Evolutionary conservation across 805 yeast species (phyloP).

Genomic region (Ogataea thermomethanolica): DNA sequence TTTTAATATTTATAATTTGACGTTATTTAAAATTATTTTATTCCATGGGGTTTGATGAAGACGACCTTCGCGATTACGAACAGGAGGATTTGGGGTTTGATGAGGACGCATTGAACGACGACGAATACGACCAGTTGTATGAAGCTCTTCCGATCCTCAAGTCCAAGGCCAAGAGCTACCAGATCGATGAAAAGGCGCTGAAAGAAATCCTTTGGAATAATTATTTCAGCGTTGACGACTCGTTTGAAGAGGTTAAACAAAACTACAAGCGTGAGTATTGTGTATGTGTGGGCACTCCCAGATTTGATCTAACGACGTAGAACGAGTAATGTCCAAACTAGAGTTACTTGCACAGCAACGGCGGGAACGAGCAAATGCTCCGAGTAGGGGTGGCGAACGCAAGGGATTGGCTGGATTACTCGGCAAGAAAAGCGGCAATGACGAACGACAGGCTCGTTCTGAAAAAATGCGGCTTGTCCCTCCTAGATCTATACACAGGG

Average conservation of each 20-base stretch:
- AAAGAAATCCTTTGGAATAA: conserved; percentile 58
- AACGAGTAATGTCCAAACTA: conserved; percentile 36
- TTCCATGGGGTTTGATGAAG: conserved; percentile 22
- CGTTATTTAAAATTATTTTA: background rate
- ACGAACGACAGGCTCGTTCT: background rate
- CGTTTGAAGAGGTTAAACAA: conserved; percentile 46
- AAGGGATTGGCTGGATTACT: conserved; percentile 1
- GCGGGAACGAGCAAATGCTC: conserved; percentile 22
- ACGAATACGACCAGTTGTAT: conserved; percentile 42
- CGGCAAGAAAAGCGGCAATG: background rate
- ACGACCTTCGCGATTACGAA: conserved; percentile 21
- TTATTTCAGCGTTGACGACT: conserved; percentile 50
- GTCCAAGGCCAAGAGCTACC: conserved; percentile 35
- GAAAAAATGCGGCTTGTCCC: no score
- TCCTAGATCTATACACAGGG: no score
- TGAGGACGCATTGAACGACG: conserved; percentile 40
- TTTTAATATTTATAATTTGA: background rate
- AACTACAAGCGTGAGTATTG: conserved; percentile 29
- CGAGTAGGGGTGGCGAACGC: conserved; percentile 1
- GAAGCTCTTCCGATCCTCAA: conserved; percentile 43
- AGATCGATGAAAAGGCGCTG: conserved; percentile 47
- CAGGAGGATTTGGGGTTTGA: conserved; percentile 31
- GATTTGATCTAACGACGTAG: conserved; percentile 8
- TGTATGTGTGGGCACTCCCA: conserved; percentile 5
- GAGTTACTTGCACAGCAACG: conserved; percentile 45